Conservation (phyloP, 139 green algal species). For the Chlorella vulgaris region DNA sequence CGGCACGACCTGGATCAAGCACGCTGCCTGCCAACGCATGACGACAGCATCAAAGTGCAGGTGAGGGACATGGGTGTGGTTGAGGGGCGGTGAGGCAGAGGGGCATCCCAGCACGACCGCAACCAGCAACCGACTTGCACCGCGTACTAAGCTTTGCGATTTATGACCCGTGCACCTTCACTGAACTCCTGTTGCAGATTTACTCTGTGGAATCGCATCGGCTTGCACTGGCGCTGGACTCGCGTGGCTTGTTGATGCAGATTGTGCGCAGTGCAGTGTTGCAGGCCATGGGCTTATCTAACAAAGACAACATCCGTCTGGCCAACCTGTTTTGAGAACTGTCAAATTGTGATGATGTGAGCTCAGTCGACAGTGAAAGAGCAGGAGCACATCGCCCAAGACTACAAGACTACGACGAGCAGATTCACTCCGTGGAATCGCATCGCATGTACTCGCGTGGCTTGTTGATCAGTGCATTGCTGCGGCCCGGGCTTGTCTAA, state of each 20-base stretch:
- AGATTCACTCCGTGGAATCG: no score
- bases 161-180: no score
- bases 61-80: neutral
- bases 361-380: no score
- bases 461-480: no score
- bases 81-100: neutral
- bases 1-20: conserved; percentile 81
- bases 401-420: no score
- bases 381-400: no score
- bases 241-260: conserved; percentile 57
- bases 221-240: conserved; percentile 76
- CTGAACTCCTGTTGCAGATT: conserved; percentile 47
- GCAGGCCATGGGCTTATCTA: conserved; percentile 22
- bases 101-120: no score
- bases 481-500: no score
- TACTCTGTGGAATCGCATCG: conserved; percentile 76
- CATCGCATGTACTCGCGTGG: no score
- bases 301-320: conserved; percentile 40
- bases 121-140: no score
- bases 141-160: no score
- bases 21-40: conserved; percentile 16
- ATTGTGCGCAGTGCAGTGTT: conserved; percentile 65
- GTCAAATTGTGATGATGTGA: no score
- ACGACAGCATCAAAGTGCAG: conserved; percentile 17
- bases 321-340: conserved; percentile 56